phyloP scores from a whole-genome alignment of 1,139 yeast species.

The Yamadazyma blattariae region DNA sequence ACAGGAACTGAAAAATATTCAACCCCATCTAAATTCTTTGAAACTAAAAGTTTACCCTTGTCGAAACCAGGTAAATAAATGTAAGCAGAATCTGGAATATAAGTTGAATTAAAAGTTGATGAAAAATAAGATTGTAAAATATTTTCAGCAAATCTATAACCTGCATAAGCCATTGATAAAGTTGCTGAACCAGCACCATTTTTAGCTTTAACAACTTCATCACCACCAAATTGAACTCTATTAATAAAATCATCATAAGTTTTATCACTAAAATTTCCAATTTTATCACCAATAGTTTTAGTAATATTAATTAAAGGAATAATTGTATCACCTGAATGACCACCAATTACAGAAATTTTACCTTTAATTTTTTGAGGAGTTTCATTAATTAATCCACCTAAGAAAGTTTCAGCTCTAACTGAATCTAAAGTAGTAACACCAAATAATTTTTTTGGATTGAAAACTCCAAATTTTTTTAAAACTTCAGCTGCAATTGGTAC shows the following conservation, averaged over 20 bases:
- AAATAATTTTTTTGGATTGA: constrained; percentile 61
- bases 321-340: constrained; percentile 76
- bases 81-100: constrained; percentile 56
- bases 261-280: constrained; percentile 25
- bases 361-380: constrained; percentile 41
- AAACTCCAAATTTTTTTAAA: constrained; percentile 57
- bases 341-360: constrained; percentile 63
- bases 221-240: constrained; percentile 76
- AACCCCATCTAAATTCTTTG: constrained; percentile 34
- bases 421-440: constrained; percentile 75
- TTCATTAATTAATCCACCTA: constrained; percentile 40
- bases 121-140: constrained; percentile 45
- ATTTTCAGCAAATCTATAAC: constrained; percentile 60
- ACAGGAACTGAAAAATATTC: constrained; percentile 68
- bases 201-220: constrained; percentile 76
- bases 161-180: constrained; percentile 75
- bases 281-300: constrained; percentile 24
- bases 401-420: constrained; percentile 67
- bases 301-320: constrained; percentile 51
- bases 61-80: constrained; percentile 57
- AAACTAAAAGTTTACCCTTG: constrained; percentile 46
- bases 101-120: constrained; percentile 16
- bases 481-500: constrained; percentile 77
- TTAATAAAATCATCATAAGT: constrained; percentile 47
- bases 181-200: constrained; percentile 79